A percentile compares a stretch with the other conserved stretches of the same genome.
Evolutionary conservation across 768 basidiomycete species (phyloP).

Genomic region (Russula foetens): DNA sequence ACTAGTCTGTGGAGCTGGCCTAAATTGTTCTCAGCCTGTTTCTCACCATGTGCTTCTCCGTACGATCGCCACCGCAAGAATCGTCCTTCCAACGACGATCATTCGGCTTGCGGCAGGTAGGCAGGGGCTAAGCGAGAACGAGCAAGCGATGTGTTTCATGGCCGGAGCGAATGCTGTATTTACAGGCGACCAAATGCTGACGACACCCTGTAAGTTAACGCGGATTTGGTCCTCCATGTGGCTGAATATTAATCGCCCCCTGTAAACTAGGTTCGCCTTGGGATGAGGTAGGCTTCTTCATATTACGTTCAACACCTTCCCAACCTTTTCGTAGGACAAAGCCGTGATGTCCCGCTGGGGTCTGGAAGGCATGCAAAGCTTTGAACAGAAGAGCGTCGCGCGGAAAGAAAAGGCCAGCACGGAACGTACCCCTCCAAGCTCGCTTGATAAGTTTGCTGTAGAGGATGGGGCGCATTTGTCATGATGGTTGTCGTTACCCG

Average conservation of each 20-base stretch:
- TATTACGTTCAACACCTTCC: neutral
- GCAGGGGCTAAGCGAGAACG: conserved; percentile 79
- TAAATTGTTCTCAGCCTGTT: conserved; percentile 47
- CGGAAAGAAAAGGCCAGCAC: conserved; percentile 39
- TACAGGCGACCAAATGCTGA: conserved; percentile 97
- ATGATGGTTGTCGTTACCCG: conserved; percentile 1
- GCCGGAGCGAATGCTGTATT: conserved; percentile 98
- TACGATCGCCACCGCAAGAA: conserved; percentile 91
- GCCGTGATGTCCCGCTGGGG: conserved; percentile 93
- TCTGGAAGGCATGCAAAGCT: conserved; percentile 82
- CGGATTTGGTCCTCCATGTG: neutral
- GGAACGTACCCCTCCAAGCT: neutral
- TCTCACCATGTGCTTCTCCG: conserved; percentile 78
- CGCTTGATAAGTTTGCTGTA: neutral
- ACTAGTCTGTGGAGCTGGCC: neutral
- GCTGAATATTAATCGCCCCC: neutral
- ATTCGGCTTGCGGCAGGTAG: conserved; percentile 93
- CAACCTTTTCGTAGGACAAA: conserved; percentile 56
- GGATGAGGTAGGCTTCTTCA: conserved; percentile 60
- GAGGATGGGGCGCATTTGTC: neutral
- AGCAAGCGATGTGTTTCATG: conserved; percentile 98
- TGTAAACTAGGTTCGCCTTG: conserved; percentile 66
- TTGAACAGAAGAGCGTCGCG: conserved; percentile 62
- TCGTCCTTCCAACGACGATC: conserved; percentile 86
- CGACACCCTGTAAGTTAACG: conserved; percentile 75